A percentile compares a stretch with the other conserved stretches of the same genome.
phyloP scores from a whole-genome alignment of 768 basidiomycete species.

The Phanerodontia chrysosporium region DNA sequence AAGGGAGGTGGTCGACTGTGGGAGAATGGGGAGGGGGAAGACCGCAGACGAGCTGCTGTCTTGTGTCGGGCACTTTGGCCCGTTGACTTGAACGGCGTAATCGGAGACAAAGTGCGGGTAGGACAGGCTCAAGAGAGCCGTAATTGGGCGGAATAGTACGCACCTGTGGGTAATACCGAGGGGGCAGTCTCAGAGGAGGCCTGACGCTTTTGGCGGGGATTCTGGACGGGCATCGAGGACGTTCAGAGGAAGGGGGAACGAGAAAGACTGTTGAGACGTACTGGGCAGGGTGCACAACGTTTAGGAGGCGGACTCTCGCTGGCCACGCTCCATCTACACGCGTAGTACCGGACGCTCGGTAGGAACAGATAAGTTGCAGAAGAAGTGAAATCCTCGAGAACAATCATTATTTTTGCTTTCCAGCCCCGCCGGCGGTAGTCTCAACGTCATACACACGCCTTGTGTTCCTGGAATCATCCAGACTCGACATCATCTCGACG shows the following conservation, averaged over 20 bases:
- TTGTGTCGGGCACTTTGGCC: background rate
- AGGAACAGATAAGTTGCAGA: background rate
- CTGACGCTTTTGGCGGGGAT: background rate
- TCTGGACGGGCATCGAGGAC: background rate
- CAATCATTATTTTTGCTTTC: background rate
- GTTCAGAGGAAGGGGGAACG: background rate
- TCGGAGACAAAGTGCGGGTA: constrained; percentile 1
- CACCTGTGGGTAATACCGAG: background rate
- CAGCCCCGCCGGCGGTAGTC: background rate
- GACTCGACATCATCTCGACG: background rate
- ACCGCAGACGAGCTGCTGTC: background rate
- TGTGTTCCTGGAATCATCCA: background rate
- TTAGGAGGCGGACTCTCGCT: background rate
- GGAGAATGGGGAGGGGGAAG: constrained; percentile 1
- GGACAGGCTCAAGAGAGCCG: background rate
- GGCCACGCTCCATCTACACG: constrained; percentile 5
- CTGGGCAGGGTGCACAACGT: background rate
- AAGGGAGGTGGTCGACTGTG: background rate
- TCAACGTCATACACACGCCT: background rate
- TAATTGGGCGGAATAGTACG: background rate
- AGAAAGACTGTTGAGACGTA: background rate
- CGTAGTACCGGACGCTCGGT: background rate
- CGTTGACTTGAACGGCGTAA: background rate
- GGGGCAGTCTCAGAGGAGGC: background rate
- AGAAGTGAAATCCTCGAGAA: background rate